Evolutionary conservation across 805 yeast species (phyloP).

Genomic region (Henningerozyma blattae): DNA sequence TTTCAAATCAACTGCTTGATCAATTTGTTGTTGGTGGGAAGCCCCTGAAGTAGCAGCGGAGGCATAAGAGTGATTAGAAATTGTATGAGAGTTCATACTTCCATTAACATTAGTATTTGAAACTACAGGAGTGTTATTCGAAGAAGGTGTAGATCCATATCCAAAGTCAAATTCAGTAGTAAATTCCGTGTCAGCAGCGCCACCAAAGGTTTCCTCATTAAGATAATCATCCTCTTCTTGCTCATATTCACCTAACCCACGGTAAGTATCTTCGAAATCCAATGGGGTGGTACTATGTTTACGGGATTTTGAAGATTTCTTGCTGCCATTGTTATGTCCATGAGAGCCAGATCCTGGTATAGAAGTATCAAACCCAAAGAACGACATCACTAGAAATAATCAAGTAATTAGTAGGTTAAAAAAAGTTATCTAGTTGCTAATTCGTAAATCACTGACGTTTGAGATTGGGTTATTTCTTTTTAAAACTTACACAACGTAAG

Average conservation of each 20-base stretch:
- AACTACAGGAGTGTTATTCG: neutral
- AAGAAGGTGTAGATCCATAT: constrained; percentile 6
- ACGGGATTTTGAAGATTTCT: constrained; percentile 2
- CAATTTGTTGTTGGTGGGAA: constrained; percentile 6
- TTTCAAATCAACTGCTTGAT: constrained; percentile 29
- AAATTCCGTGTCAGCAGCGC: constrained; percentile 15
- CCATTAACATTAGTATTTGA: neutral
- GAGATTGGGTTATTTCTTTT: too few relatives aligned
- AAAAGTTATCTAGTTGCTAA: too few relatives aligned
- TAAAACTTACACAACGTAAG: too few relatives aligned
- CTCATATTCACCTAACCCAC: constrained; percentile 59
- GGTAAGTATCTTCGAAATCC: constrained; percentile 79
- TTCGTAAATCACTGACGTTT: too few relatives aligned
- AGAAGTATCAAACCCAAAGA: constrained; percentile 25
- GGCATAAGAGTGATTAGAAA: constrained; percentile 14
- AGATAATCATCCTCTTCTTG: constrained; percentile 60
- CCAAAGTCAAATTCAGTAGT: constrained; percentile 28
- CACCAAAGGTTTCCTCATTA: constrained; percentile 24
- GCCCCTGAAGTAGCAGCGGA: constrained; percentile 19
- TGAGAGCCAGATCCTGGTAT: constrained; percentile 7
- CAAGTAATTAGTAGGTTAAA: too few relatives aligned
- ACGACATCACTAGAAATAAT: constrained; percentile 22
- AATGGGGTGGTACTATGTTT: constrained; percentile 25
- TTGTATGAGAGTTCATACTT: neutral
- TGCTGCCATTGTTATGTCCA: neutral